Evolutionary conservation across 768 basidiomycete species (phyloP), one percentile per base, ranked within the genome.

Genomic region (Boletus coccyginus): DNA sequence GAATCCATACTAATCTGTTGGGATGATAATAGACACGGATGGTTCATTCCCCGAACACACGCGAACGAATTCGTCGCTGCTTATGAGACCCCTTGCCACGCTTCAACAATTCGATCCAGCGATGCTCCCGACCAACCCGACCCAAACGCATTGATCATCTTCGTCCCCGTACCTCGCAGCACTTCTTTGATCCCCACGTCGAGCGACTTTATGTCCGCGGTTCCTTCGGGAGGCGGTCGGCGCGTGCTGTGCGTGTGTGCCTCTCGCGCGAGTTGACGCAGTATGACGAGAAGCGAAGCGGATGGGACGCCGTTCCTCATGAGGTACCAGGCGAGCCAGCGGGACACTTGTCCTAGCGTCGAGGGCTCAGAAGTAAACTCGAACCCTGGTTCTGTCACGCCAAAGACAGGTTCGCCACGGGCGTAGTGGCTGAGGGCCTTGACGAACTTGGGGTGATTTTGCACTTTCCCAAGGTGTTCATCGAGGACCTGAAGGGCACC

Each of bases 141-240:
- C 5, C 85, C 88, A 27, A 88, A 69, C 12, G 81, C 78, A 7
- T 85, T 84, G 21, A 83, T 84, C 80, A 90, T 81, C 65, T 91
- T 94, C 0, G 84, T 83, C 2, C 95, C 95, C 0, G 94, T 90
- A 0, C 85, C 83, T 65, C 93, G 89, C 57, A 97, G 67, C 10
- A 97, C 92, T 66, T 95, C 90, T 62, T 84, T 87, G 58, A 98
- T 93, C 0, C 86, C 88, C 19, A 67, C 68, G 36, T 80, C 78
- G 29, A 80, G 67, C n/a, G 60, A 58, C 11, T 50, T 56, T 32
- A 70, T 49, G 46, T 78, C 70, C 14, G 55, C 50, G 0, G 80
- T 83, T 0, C 86, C 87, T 8, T 79, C 79, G 0, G 87, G 84
- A 1, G 77, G 74, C 8, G 81, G 71, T 4, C 68, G 67, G 10